Conservation (phyloP, 1,139 yeast genomes). For the Yamadazyma sp. region DNA sequence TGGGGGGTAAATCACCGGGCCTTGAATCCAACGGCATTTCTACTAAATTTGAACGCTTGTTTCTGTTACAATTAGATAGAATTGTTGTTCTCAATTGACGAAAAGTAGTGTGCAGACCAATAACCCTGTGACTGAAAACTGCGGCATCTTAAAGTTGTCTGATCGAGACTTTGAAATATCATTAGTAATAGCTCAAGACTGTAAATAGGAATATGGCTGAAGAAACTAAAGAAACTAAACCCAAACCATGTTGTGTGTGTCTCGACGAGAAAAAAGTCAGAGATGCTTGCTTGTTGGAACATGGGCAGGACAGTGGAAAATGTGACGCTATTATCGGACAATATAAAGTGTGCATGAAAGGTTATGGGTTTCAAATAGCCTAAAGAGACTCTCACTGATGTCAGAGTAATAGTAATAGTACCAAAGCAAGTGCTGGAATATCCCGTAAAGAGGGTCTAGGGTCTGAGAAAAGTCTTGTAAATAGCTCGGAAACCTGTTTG, state of each 20-base stretch:
- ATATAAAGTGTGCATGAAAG: constrained; percentile 88
- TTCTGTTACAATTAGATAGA: too few relatives aligned
- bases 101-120: neutral
- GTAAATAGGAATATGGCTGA: too few relatives aligned
- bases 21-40: constrained; percentile 1
- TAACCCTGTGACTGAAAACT: neutral
- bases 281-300: constrained; percentile 81
- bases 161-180: neutral
- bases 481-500: neutral
- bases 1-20: neutral
- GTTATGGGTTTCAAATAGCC: constrained; percentile 68
- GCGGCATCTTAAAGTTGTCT: neutral
- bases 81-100: constrained; percentile 1
- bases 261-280: constrained; percentile 77
- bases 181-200: neutral
- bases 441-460: too few relatives aligned
- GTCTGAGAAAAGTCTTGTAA: neutral
- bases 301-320: constrained; percentile 83
- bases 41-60: neutral
- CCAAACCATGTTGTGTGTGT: constrained; percentile 97
- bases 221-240: constrained; percentile 40
- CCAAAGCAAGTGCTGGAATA: too few relatives aligned
- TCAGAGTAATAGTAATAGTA: too few relatives aligned
- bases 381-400: constrained; percentile 4
- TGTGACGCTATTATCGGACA: constrained; percentile 69